Percentiles rank a stretch among this genome's conserved stretches.
These are phyloP conservation scores for Entonaema liquescens DNA, from an alignment of 495 filamentous ascomycete species.

Conservation along the genomic window DNA sequence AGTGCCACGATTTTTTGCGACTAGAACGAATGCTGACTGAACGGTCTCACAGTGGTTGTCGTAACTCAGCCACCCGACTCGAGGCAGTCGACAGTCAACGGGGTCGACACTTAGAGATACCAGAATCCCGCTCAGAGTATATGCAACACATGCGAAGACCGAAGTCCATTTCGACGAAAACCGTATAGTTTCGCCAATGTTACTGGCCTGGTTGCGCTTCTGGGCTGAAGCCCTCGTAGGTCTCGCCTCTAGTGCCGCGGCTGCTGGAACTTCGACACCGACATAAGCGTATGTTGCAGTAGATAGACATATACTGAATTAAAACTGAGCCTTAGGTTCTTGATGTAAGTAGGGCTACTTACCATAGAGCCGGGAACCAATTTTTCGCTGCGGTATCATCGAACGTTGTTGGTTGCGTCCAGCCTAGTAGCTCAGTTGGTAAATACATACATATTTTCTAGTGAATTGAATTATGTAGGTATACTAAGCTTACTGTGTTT, in stretches of 20 bases:
- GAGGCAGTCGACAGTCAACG: slow-evolving; percentile 27
- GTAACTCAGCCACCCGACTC: slow-evolving; percentile 25
- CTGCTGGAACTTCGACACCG: slow-evolving; percentile 55
- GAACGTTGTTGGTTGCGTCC: slow-evolving; percentile 14
- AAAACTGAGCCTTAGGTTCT: neutral
- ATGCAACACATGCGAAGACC: slow-evolving; percentile 44
- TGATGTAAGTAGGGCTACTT: neutral
- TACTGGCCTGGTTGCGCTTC: neutral
- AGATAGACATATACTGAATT: slow-evolving; percentile 50
- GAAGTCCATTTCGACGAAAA: slow-evolving; percentile 47
- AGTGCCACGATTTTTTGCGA: slow-evolving; percentile 37
- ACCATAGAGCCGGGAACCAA: slow-evolving; percentile 39
- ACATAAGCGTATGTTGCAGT: slow-evolving; percentile 55
- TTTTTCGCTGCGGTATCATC: slow-evolving; percentile 23
- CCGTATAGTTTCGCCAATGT: slow-evolving; percentile 43
- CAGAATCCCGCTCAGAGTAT: slow-evolving; percentile 38
- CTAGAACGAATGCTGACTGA: slow-evolving; percentile 53
- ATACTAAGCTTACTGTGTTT: neutral
- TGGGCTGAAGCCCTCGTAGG: slow-evolving; percentile 3
- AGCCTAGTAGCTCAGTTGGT: slow-evolving; percentile 13
- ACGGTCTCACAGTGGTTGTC: neutral
- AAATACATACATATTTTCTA: neutral
- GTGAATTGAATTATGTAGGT: too few relatives aligned
- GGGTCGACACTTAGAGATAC: slow-evolving; percentile 25
- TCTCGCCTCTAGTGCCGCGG: slow-evolving; percentile 54